phyloP scores from a whole-genome alignment of 306 rosid species.

The Heteromeles arbutifolia region DNA sequence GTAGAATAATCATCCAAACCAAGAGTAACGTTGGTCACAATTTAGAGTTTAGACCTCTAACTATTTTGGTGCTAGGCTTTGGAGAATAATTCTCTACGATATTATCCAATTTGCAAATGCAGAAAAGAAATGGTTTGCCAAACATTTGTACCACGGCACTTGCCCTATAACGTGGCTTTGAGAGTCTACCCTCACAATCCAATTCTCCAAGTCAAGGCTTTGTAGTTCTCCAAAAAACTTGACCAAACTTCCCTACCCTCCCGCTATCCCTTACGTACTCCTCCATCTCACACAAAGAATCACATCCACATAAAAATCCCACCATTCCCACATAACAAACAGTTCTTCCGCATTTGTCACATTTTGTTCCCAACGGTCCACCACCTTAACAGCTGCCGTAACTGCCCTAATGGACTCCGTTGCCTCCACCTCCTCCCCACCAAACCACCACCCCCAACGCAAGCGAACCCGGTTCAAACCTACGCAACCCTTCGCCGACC shows the following conservation, averaged over 20 bases:
- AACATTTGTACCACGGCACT: not conserved
- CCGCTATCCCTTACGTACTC: slow-evolving; percentile 44
- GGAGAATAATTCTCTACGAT: not conserved
- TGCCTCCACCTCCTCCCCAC: slow-evolving; percentile 42
- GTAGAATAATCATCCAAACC: too few relatives aligned
- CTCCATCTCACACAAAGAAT: slow-evolving; percentile 41
- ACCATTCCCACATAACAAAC: slow-evolving; percentile 4
- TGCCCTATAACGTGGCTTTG: slow-evolving; percentile 10
- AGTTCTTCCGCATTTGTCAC: not conserved
- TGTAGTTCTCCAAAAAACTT: slow-evolving; percentile 12
- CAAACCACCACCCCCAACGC: slow-evolving; percentile 9
- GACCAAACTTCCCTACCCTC: slow-evolving; percentile 6
- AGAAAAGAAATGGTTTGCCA: not conserved
- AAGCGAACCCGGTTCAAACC: slow-evolving; percentile 31
- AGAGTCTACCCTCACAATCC: slow-evolving; percentile 20
- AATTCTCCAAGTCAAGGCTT: slow-evolving; percentile 24
- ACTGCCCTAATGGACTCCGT: slow-evolving; percentile 41
- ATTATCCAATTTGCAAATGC: not conserved
- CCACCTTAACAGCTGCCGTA: not conserved
- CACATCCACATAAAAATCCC: slow-evolving; percentile 10
- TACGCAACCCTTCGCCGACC: slow-evolving; percentile 47
- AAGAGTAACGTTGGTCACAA: not conserved
- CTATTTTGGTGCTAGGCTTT: not conserved
- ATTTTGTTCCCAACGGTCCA: not conserved
- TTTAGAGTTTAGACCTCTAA: not conserved